Evolutionary conservation across 805 yeast species (phyloP).

Genomic region (Debaryomyces prosopidis): DNA sequence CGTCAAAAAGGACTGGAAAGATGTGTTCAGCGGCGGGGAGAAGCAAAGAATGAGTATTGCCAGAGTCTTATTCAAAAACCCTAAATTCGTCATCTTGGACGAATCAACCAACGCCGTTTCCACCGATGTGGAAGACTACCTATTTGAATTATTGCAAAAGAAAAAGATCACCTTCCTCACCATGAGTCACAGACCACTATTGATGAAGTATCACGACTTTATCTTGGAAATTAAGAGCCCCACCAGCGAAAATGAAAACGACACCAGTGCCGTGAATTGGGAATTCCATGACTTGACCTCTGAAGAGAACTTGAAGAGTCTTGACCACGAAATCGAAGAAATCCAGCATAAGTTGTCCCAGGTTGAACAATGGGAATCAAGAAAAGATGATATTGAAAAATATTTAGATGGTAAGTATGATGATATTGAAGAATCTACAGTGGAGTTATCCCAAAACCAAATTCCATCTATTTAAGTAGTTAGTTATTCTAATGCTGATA

Average conservation of each 20-base stretch:
- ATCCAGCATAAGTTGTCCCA: conserved; percentile 60
- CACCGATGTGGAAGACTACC: conserved; percentile 83
- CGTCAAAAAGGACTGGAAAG: conserved; percentile 75
- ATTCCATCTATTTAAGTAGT: conserved; percentile 1
- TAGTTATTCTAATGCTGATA: neutral
- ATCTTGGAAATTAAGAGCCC: conserved; percentile 64
- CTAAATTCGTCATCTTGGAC: conserved; percentile 80
- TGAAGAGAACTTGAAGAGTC: conserved; percentile 62
- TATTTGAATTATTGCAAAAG: conserved; percentile 72
- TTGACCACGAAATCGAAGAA: conserved; percentile 74
- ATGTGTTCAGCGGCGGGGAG: conserved; percentile 95
- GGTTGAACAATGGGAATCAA: conserved; percentile 57
- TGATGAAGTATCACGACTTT: conserved; percentile 82
- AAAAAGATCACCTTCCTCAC: conserved; percentile 78
- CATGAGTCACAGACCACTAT: conserved; percentile 77
- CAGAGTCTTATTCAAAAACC: conserved; percentile 75
- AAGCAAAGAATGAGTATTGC: conserved; percentile 90
- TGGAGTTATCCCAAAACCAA: conserved; percentile 2
- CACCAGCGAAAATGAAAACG: conserved; percentile 34
- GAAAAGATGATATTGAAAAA: conserved; percentile 58
- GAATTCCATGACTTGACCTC: conserved; percentile 62
- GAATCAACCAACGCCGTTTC: conserved; percentile 95
- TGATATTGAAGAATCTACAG: conserved; percentile 11
- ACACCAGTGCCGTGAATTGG: conserved; percentile 36
- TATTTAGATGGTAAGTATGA: conserved; percentile 47